These are phyloP conservation scores for Mucor ambiguus DNA, from an alignment of 371 early-diverging fungal genomes.

Conservation along the genomic window DNA sequence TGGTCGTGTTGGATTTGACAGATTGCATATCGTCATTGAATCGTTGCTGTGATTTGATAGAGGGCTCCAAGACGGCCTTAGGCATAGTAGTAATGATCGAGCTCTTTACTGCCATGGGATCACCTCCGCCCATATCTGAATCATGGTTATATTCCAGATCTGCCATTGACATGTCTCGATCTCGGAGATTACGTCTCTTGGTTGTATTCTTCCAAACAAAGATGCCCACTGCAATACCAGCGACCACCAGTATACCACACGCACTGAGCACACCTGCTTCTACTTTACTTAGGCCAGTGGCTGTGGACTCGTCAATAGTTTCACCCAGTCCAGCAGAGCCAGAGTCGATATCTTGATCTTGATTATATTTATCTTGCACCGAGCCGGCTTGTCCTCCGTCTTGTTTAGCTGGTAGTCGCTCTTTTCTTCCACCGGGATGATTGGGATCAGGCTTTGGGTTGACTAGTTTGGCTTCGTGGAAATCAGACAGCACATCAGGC, in stretches of 20 bases:
- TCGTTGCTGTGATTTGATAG: neutral
- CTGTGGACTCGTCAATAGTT: neutral
- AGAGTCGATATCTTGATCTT: neutral
- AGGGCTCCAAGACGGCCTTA: neutral
- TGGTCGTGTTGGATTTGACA: neutral
- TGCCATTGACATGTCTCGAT: neutral
- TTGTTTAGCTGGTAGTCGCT: neutral
- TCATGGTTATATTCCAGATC: slow-evolving; percentile 8
- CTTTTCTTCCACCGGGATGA: neutral
- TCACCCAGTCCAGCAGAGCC: neutral
- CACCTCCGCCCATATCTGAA: neutral
- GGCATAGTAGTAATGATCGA: neutral
- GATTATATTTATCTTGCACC: neutral
- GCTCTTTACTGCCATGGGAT: neutral
- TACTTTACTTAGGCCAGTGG: slow-evolving; percentile 14
- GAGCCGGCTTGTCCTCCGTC: neutral
- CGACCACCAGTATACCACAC: slow-evolving; percentile 21
- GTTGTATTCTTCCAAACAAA: slow-evolving; percentile 23
- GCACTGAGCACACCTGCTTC: slow-evolving; percentile 17
- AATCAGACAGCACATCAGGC: slow-evolving; percentile 2
- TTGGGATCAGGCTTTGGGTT: neutral
- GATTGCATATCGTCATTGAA: neutral
- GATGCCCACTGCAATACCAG: slow-evolving; percentile 24
- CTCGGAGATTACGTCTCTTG: slow-evolving; percentile 10
- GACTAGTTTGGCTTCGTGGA: slow-evolving; percentile 17